phyloP scores from a whole-genome alignment of 2,329 filamentous ascomycete species.

The Hymenoscyphus fraxineus region DNA sequence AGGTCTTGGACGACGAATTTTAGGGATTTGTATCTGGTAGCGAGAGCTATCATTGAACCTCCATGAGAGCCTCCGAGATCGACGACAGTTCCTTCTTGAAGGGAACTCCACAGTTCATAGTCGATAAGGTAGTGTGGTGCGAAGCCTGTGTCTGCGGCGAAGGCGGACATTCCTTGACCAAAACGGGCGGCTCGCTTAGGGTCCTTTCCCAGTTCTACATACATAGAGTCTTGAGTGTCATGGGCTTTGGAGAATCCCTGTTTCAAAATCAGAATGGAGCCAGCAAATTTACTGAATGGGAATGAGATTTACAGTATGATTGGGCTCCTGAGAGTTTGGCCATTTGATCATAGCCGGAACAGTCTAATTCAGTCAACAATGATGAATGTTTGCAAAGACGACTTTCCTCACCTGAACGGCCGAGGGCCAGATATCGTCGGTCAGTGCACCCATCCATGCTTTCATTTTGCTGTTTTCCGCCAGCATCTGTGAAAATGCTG shows the following conservation, averaged over 20 bases:
- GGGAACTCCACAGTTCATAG: not conserved
- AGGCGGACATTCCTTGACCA: not conserved
- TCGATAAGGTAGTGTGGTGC: not conserved
- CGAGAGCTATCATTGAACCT: conserved; percentile 23
- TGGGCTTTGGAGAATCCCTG: conserved; percentile 7
- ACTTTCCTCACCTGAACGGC: not conserved
- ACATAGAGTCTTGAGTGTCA: not conserved
- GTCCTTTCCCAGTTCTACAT: not conserved
- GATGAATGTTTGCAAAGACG: not conserved
- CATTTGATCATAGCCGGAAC: conserved; percentile 3
- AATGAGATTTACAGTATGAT: not conserved
- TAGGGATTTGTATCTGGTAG: conserved; percentile 21
- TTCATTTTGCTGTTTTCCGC: not conserved
- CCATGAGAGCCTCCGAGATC: conserved; percentile 29
- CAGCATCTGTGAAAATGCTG: not conserved
- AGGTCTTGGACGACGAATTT: conserved; percentile 28
- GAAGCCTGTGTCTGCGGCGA: not conserved
- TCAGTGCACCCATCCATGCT: not conserved
- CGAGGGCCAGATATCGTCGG: not conserved
- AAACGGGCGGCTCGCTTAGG: not conserved
- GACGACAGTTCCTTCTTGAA: not conserved
- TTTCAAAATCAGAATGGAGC: not conserved
- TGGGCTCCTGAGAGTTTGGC: conserved; percentile 4
- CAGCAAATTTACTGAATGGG: not conserved
- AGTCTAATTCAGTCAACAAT: not conserved